Evolutionary conservation across 208 protist species (phyloP).

Genomic region (Balamuthia mandrillaris): DNA sequence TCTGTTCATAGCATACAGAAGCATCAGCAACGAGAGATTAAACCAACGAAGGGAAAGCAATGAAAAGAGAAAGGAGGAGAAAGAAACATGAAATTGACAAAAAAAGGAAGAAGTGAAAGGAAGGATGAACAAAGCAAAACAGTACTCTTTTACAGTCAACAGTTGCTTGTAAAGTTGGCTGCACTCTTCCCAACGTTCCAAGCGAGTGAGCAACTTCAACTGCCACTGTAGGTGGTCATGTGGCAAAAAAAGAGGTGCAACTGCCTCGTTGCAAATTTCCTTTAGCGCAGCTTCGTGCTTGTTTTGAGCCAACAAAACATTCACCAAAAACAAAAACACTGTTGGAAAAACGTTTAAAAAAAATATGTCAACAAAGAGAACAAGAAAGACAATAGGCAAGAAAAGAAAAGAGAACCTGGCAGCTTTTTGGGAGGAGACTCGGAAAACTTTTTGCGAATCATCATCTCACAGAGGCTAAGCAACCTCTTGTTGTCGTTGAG

Average conservation of each 20-base stretch:
- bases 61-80: not conserved
- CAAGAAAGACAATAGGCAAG: too few species aligned
- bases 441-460: not conserved
- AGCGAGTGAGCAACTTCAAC: not conserved
- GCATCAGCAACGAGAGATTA: too few species aligned
- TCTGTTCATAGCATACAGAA: not conserved
- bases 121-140: not conserved
- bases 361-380: not conserved
- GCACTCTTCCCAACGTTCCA: not conserved
- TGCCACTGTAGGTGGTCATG: not conserved
- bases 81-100: not conserved
- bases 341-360: not conserved
- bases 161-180: not conserved
- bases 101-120: not conserved
- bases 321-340: not conserved
- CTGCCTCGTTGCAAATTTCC: not conserved
- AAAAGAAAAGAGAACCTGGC: not conserved
- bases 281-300: not conserved
- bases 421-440: not conserved
- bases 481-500: not conserved
- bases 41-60: not conserved
- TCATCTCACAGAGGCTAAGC: constrained; percentile 10
- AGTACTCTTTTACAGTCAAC: not conserved
- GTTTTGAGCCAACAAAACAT: not conserved
- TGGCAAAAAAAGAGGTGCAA: not conserved